These are phyloP conservation scores for Phytophthora pluvialis DNA, from an alignment of 352 stramenopile genomes.

Conservation along the genomic window DNA sequence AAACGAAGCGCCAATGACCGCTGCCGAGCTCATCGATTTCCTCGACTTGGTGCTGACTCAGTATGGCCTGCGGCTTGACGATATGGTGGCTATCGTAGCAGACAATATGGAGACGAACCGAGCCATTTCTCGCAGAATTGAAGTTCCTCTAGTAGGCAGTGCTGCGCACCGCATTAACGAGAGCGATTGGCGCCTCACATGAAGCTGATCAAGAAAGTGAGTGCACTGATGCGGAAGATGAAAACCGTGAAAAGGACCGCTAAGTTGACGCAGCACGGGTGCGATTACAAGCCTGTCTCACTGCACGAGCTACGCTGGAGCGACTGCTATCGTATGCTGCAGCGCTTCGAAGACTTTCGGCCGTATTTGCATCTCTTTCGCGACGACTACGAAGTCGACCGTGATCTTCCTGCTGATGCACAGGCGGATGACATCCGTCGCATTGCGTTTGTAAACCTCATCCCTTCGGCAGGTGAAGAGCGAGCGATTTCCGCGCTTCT, in stretches of 20 bases:
- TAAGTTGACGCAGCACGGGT: background rate
- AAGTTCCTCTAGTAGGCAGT: constrained; percentile 2
- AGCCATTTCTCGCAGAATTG: constrained; percentile 6
- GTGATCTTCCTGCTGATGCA: constrained; percentile 2
- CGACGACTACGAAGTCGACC: constrained; percentile 6
- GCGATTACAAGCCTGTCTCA: constrained; percentile 4
- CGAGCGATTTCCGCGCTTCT: too few species aligned
- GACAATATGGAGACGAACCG: constrained; percentile 23
- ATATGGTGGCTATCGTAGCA: constrained; percentile 13
- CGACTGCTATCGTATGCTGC: constrained; percentile 7
- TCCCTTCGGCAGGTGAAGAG: too few species aligned
- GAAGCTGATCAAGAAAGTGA: constrained; percentile 9
- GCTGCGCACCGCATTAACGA: constrained; percentile 15
- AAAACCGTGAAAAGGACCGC: constrained; percentile 11
- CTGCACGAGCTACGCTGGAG: constrained; percentile 6
- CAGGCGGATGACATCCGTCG: too few species aligned
- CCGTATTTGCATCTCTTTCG: constrained; percentile 7
- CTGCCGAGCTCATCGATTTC: constrained; percentile 12
- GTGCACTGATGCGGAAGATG: constrained; percentile 2
- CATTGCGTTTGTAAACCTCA: too few species aligned
- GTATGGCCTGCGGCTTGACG: constrained; percentile 4
- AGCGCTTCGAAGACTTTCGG: constrained; percentile 9
- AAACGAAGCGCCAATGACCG: constrained; percentile 3
- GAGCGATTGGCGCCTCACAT: background rate
- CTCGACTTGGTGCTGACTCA: constrained; percentile 6